Evolutionary conservation across 495 filamentous ascomycete genomes (phyloP), one percentile per base, ranked within the genome.

Genomic region (Penicillium maclennaniae): DNA sequence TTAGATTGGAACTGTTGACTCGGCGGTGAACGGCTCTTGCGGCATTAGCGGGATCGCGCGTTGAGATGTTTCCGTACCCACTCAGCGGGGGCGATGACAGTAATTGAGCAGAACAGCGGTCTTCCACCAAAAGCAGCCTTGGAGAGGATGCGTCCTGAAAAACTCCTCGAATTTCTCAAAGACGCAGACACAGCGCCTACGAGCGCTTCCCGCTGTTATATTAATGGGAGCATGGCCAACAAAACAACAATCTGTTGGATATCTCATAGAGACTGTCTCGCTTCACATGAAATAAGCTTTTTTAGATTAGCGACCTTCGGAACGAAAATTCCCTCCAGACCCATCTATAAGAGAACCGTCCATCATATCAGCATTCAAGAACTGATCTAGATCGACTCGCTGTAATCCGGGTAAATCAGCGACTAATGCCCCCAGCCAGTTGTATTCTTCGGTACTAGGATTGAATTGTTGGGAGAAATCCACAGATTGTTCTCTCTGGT

Each of bases 371-470:
- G 59, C 28, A 45, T 66, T 59, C 9, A 71, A 42, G 41, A 69
- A 71, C 17, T 69, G 57, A 28, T 65, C 62, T 14, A 74, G 47
- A 43, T 73, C 69, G 42, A 70, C 43, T 8, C 63, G 56, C 42
- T 67, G 66, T 41, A 73, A 47, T 9, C 59, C 64, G 16, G 70
- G 67, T 27, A 73, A 51, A 47, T 71, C 69, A 16, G 69, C 59
- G 16, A 73, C 65, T 31, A 72, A 47, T 3, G 62, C 69, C 8
- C 68, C 69, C 14, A 75, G 55, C 68, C 69, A 73, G 0, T 61
- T 62, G 37, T 64, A 64, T 20, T 71, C 65, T 9, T 63, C 65
- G 0, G 63, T 51, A 31, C 49, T 64, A 7, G 69, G 63, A 1
- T 49, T 46, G 5, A 55, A 31, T 25, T 49, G 54, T 5, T 51